Evolutionary conservation across 2,329 filamentous ascomycete genomes (phyloP), one percentile per base, ranked within the genome.

Genomic region (Chrysosphaeria jannelii): DNA sequence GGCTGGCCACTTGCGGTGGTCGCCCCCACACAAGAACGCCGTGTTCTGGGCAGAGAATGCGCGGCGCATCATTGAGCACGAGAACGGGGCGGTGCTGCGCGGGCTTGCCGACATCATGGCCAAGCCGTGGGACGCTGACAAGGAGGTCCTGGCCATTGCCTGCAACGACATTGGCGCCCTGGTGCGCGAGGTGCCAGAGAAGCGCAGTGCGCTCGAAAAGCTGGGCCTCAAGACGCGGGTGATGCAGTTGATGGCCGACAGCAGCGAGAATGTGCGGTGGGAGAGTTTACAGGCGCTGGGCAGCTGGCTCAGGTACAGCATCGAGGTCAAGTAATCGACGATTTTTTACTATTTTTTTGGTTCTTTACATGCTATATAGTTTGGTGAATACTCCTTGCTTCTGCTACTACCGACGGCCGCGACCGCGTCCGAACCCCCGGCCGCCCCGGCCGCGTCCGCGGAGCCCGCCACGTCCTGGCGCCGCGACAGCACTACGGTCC

Each of bases 31-130:
- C 46, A 67, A 72, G 35, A 81, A 69, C 47, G 56, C 66, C 21
- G 60, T 67, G 5, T 91, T 91, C 49, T 91, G 79, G 79, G 63
- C 66, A 20, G 79, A 90, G 36, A 90, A 91, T 35, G 74, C 79
- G 6, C 64, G 71, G 28, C 69, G 67, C 36, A 89, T 91, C 31
- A 51, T 90, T 27, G 76, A 90, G 24, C 62, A 70, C 31, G 65
- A 78, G 40, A 70, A 76, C 32, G 75, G 72, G 16, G 67, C 66
- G 32, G 53, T 90, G 24, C 62, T 71, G 19, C 66, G 65, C 25
- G 71, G 75, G 47, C 51, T 91, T 26, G 72, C 69, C n/a, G 71
- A 78, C 35, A 89, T 90, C 30, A 56, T 90, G 47, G 53, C 44
- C 35, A 54, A 61, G 40, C 62, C 41, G 48, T 89, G 58, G 62